These are phyloP conservation scores for Hymenotorrendiella dingleyae DNA, from an alignment of 2,329 filamentous ascomycete genomes.

Conservation along the genomic window DNA sequence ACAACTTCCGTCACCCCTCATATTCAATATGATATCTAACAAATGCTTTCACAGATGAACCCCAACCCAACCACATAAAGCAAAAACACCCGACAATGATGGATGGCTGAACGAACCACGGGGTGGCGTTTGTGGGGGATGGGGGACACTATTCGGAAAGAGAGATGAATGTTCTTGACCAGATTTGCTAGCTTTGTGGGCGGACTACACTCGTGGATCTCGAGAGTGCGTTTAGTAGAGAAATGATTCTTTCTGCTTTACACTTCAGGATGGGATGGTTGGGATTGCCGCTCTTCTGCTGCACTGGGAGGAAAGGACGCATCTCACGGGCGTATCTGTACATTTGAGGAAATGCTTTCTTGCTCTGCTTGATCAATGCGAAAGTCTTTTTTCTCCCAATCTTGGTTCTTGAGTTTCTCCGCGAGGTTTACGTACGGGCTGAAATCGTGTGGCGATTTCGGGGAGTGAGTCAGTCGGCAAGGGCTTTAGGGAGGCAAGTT, in stretches of 20 bases:
- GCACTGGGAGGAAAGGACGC: conserved; percentile 29
- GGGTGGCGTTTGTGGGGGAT: conserved; percentile 12
- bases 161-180: conserved; percentile 22
- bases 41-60: conserved; percentile 60
- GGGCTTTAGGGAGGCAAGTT: too few species aligned
- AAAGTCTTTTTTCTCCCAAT: conserved; percentile 9
- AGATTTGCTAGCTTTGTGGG: too few species aligned
- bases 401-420: too few species aligned
- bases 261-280: conserved; percentile 26
- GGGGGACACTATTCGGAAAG: too few species aligned
- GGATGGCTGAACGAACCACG: conserved; percentile 11
- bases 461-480: too few species aligned
- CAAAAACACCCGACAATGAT: conserved; percentile 16
- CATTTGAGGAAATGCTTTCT: conserved; percentile 24
- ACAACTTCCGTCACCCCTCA: conserved; percentile 7
- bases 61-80: conserved; percentile 71
- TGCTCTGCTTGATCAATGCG: conserved; percentile 22
- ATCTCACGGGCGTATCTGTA: conserved; percentile 30
- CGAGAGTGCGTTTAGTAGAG: too few species aligned
- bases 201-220: conserved; percentile 23
- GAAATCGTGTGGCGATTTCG: too few species aligned
- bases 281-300: conserved; percentile 21
- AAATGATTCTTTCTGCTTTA: too few species aligned
- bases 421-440: too few species aligned
- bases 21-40: conserved; percentile 12